Evolutionary conservation across 129 eudicot genomes (phyloP), one percentile per base, ranked within the genome.

Genomic region (Chrysanthemum seticuspe): DNA sequence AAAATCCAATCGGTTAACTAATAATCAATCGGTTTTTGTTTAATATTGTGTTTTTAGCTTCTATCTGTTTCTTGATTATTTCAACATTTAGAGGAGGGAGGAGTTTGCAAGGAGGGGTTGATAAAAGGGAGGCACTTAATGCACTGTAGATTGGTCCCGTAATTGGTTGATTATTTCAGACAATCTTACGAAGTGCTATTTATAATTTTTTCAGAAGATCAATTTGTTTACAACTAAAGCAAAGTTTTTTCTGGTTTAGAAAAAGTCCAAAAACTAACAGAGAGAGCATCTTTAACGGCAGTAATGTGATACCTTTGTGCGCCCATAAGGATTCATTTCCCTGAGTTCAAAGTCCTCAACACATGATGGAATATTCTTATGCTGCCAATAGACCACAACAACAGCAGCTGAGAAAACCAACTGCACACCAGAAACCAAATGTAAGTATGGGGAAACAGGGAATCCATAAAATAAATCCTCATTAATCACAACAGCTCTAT

Each of bases 301-400:
- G 47, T 14, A 44, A 48, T 62, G 54, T 29, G 12, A 57, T 71
- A 94, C 97, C 99, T 94, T 94, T 15, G 99, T 94, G 36, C 97
- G 99, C 14, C 99, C 99, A 81, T 94, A 94, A 13, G 99, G 99
- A 74, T 88, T 94, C 97, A 90, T 84, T 52, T 96, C 96, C 76
- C 81, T 85, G 73, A 88, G 75, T 11, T 86, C 84, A 36, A 85
- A 94, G 78, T 94, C 94, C 76, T 94, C 99, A 2, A 83, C 85
- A 62, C 97, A 0, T 19, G 21, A 94, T 21, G 99, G 99, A 73
- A 90, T 85, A 76, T 79, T 78, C n/a, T 86, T 88, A 6, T 96
- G 99, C 72, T 90, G 99, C 16, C 99, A 96, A 71, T 94, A 94
- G n/a, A 94, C 97, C 0, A 19, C 21, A 19, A 96, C 88, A 57